Percentiles rank a stretch among this genome's conserved stretches.
Conservation (phyloP, 2,329 filamentous ascomycete genomes). For the Orbilia oligospora region DNA sequence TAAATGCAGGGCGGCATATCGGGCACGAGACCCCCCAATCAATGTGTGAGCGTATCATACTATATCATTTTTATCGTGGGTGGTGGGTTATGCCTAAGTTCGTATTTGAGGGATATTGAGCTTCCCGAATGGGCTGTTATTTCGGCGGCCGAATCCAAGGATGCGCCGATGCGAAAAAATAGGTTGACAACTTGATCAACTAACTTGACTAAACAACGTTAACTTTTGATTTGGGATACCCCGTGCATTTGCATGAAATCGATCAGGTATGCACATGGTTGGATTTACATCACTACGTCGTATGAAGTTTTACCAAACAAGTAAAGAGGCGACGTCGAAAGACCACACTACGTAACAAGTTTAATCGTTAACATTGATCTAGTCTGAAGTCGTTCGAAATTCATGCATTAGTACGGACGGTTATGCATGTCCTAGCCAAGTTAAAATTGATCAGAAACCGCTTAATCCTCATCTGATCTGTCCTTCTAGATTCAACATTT, state of each 20-base stretch:
- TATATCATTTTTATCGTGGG: neutral
- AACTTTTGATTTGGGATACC: neutral
- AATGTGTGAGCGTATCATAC: neutral
- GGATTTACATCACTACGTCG: neutral
- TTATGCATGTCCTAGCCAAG: slow-evolving; percentile 12
- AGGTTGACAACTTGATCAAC: neutral
- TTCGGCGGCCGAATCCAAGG: neutral
- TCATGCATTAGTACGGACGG: slow-evolving; percentile 1
- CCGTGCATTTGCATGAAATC: slow-evolving; percentile 19
- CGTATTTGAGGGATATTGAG: slow-evolving; percentile 33
- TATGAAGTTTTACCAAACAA: slow-evolving; percentile 3
- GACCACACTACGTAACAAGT: neutral
- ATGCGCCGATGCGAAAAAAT: neutral
- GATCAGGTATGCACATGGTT: neutral
- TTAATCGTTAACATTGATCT: neutral
- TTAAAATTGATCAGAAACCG: slow-evolving; percentile 13
- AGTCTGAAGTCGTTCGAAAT: neutral
- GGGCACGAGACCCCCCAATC: slow-evolving; percentile 5
- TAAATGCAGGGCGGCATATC: slow-evolving; percentile 2
- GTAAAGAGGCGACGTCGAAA: slow-evolving; percentile 8
- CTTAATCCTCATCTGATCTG: neutral
- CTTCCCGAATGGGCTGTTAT: slow-evolving; percentile 15
- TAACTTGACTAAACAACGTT: neutral
- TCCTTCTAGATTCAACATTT: slow-evolving; percentile 8
- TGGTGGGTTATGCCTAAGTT: slow-evolving; percentile 13